Base-by-base conservation (phyloP, 1,139 yeast genomes). In the Geotrichum bryndzae region DNA sequence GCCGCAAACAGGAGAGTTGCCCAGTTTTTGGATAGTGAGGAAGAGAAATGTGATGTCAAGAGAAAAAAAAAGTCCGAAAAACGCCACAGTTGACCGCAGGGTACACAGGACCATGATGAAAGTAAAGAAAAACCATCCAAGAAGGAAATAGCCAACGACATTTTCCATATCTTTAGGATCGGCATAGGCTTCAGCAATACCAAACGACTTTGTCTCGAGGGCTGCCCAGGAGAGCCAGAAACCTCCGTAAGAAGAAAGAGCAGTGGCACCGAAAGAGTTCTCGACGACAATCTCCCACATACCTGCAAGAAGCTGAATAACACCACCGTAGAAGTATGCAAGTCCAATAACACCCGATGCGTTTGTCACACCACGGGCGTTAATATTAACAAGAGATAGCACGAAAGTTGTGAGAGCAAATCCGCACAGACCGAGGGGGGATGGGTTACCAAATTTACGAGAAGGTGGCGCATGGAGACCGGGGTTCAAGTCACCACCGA, bases 261-360 rank as follows among this genome's bases (percentile, higher is more conserved):
- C 95, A 57, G 89, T 83, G 64, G 89, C 96, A 82, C 96, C 96
- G 78, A 90, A 91, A 59, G 96, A 85, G 77, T 90, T 89, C 69
- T 90, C 95, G 46, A 72, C 66, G 0, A 73, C 73, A 74, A 87
- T 80, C 72, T 86, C 91, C 82, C 87, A 87, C 84, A 87, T 81
- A 56, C 92, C 94, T 48, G 96, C 94, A 23, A 81, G 70, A 76
- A 81, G 74, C 74, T 90, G 96, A 58, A 88, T 83, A 11, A 85
- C 74, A 11, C 96, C 96, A 62, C 96, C 96, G 74, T 89, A 90
- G 74, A 90, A 90, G 69, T 82, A 80, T 0, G 96, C 96, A 62
- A 85, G 76, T n/a, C 96, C 95, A 56, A 88, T 80, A 61, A 84
- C 86, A 38, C 84, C 78, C 65, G 80, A 79, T 35, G 86, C 80